Evolutionary conservation across 352 stramenopile genomes (phyloP).

Genomic region (Phytophthora citricola): DNA sequence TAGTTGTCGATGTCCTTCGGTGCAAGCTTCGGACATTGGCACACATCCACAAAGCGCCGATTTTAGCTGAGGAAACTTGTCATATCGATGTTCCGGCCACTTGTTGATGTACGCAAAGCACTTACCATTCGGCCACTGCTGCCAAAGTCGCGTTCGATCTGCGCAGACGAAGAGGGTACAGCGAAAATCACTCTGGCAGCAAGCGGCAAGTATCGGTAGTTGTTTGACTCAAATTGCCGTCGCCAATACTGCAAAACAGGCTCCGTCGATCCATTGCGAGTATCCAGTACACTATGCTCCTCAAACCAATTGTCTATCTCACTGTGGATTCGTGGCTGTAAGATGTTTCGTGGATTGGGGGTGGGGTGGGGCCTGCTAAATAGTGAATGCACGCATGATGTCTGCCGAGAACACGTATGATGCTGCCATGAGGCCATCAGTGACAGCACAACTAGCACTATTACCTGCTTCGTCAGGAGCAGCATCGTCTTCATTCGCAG

Average conservation of each 20-base stretch:
- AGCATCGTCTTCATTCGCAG: neutral
- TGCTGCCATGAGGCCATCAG: neutral
- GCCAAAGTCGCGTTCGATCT: no score
- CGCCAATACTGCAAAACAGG: no score
- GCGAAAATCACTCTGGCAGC: neutral
- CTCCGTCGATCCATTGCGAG: no score
- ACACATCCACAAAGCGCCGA: neutral
- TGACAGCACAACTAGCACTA: neutral
- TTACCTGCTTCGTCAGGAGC: no score
- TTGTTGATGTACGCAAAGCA: no score
- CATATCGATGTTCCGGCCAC: no score
- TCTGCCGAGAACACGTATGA: neutral
- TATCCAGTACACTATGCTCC: no score
- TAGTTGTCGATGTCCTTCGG: neutral
- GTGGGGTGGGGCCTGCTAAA: neutral
- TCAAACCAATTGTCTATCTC: neutral
- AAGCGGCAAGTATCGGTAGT: neutral
- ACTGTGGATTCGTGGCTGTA: neutral
- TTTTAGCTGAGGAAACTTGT: neutral
- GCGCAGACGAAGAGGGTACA: neutral
- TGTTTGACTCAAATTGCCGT: neutral
- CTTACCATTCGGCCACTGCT: no score
- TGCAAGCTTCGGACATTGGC: neutral
- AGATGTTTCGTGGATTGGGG: neutral
- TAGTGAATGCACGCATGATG: neutral